Conservation (phyloP, 352 stramenopile genomes). For the Plasmopara halstedii region DNA sequence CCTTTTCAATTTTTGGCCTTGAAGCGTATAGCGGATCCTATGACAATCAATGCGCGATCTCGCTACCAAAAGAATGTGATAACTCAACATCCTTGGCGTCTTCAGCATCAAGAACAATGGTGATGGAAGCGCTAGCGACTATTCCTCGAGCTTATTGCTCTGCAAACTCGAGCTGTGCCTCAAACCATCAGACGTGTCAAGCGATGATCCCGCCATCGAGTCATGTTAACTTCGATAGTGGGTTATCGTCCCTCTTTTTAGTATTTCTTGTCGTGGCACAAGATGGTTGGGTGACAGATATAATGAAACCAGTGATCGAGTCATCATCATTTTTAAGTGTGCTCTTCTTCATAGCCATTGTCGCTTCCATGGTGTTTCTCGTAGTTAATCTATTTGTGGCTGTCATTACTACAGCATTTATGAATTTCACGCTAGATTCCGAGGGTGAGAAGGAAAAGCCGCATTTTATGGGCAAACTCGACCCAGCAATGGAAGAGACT, state of each 20-base stretch:
- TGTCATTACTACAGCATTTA: slow-evolving; percentile 79
- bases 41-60: slow-evolving; percentile 39
- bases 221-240: slow-evolving; percentile 67
- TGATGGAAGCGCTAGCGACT: slow-evolving; percentile 21
- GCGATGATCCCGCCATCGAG: slow-evolving; percentile 26
- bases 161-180: slow-evolving; percentile 29
- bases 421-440: slow-evolving; percentile 67
- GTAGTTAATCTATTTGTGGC: slow-evolving; percentile 79
- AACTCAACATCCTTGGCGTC: slow-evolving; percentile 4
- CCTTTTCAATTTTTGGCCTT: slow-evolving; percentile 71
- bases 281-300: slow-evolving; percentile 69
- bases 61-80: not conserved
- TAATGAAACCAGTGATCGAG: slow-evolving; percentile 73
- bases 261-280: slow-evolving; percentile 75
- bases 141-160: slow-evolving; percentile 51
- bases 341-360: slow-evolving; percentile 65
- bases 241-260: slow-evolving; percentile 59
- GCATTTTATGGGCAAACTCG: slow-evolving; percentile 48
- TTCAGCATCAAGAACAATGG: slow-evolving; percentile 7
- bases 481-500: slow-evolving; percentile 50
- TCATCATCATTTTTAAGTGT: slow-evolving; percentile 43
- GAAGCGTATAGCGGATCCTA: slow-evolving; percentile 56
- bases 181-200: slow-evolving; percentile 29
- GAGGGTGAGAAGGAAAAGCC: slow-evolving; percentile 26
- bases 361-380: slow-evolving; percentile 71